Conservation (phyloP, 345 rosid species). For the Arabidopsis thaliana region DNA sequence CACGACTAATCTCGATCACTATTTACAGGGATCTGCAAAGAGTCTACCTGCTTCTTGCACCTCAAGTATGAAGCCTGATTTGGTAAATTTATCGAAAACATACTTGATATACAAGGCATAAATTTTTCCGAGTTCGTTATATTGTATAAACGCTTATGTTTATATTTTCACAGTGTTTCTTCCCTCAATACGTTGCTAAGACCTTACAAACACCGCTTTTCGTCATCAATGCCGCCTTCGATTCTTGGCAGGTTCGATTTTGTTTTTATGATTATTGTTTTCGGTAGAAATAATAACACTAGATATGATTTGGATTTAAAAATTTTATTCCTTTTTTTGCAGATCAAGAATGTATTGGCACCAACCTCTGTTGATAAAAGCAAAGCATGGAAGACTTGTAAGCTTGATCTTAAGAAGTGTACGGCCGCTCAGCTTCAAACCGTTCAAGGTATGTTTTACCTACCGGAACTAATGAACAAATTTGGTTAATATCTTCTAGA, state of each 20-base stretch:
- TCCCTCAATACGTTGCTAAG: constrained; percentile 77
- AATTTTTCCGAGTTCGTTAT: not conserved
- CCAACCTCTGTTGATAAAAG: constrained; percentile 77
- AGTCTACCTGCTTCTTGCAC: constrained; percentile 84
- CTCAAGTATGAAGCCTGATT: constrained; percentile 62
- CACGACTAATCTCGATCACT: constrained; percentile 25
- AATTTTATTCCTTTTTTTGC: not conserved
- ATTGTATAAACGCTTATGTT: not conserved
- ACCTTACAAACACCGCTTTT: constrained; percentile 78
- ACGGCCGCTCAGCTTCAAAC: constrained; percentile 62
- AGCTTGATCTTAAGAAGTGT: constrained; percentile 67
- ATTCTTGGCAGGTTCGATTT: constrained; percentile 85
- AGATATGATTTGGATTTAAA: not conserved
- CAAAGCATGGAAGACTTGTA: constrained; percentile 74
- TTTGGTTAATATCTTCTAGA: constrained; percentile 10
- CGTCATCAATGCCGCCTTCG: constrained; percentile 83
- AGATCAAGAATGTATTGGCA: constrained; percentile 87
- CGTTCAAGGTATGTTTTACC: constrained; percentile 63
- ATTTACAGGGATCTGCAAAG: constrained; percentile 72
- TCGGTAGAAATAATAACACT: not conserved
- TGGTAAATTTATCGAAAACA: constrained; percentile 49
- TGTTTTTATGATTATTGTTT: not conserved
- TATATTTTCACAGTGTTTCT: constrained; percentile 73
- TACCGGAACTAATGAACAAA: not conserved
- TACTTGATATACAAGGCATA: not conserved